A percentile compares a stretch with the other conserved stretches of the same genome.
These are phyloP conservation scores for Talaromyces sp. DNA, from an alignment of 2,329 filamentous ascomycete genomes.

Conservation along the genomic window DNA sequence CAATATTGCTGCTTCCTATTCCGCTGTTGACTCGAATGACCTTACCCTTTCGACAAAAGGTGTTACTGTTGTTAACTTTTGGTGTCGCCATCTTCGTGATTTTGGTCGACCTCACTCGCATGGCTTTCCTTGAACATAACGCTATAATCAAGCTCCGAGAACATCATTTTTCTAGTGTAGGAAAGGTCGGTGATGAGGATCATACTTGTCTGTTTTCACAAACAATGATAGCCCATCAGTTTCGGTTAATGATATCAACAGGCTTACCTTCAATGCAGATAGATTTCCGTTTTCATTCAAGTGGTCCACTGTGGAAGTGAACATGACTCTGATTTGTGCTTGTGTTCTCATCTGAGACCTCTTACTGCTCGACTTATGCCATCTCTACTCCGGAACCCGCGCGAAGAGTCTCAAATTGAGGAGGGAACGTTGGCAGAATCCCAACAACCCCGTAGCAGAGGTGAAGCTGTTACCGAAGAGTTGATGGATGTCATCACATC, in stretches of 20 bases:
- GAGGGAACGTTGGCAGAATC: neutral
- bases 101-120: neutral
- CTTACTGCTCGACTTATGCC: neutral
- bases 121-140: slow-evolving; percentile 4
- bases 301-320: slow-evolving; percentile 8
- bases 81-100: neutral
- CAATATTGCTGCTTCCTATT: neutral
- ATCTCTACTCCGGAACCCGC: neutral
- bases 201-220: slow-evolving; percentile 1
- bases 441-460: neutral
- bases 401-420: neutral
- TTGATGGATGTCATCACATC: neutral
- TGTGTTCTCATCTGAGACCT: slow-evolving; percentile 7
- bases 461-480: neutral
- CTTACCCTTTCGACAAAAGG: slow-evolving; percentile 47
- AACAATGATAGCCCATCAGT: neutral
- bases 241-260: no score
- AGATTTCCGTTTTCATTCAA: neutral
- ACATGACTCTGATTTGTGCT: slow-evolving; percentile 8
- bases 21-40: slow-evolving; percentile 7
- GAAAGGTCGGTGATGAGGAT: neutral
- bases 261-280: neutral
- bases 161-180: neutral
- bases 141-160: neutral
- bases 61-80: slow-evolving; percentile 7